Conservation (phyloP, 2,329 filamentous ascomycete species). For the Coniochaeta sp. region DNA sequence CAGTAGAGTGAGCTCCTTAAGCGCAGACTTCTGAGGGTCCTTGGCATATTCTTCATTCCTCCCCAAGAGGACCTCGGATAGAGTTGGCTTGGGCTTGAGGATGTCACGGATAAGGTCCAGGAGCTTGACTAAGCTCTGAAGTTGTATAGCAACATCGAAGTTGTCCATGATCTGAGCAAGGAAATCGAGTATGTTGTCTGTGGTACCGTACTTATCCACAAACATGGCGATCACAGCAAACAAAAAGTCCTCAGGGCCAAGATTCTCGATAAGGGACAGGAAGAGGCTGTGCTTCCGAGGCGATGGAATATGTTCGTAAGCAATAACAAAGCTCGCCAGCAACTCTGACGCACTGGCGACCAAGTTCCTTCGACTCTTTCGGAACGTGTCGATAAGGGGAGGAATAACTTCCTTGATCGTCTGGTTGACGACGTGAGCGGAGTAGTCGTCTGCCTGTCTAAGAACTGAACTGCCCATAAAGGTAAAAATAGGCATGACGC, state of each 20-base stretch:
- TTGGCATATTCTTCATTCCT: slow-evolving; percentile 37
- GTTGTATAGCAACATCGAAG: slow-evolving; percentile 68
- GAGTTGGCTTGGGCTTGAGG: slow-evolving; percentile 63
- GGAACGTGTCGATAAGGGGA: slow-evolving; percentile 77
- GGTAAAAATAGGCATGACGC: slow-evolving; percentile 98
- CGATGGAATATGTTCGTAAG: slow-evolving; percentile 90
- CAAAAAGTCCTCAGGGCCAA: slow-evolving; percentile 80
- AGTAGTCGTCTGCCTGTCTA: slow-evolving; percentile 92
- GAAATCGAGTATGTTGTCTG: slow-evolving; percentile 67
- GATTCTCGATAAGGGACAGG: slow-evolving; percentile 72
- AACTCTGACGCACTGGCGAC: slow-evolving; percentile 81
- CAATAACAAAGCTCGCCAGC: slow-evolving; percentile 90
- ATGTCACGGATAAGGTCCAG: slow-evolving; percentile 69
- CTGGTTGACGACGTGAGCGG: slow-evolving; percentile 89
- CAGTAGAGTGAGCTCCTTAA: slow-evolving; percentile 48
- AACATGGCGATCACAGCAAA: slow-evolving; percentile 85
- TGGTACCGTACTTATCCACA: slow-evolving; percentile 79
- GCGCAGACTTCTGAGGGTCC: slow-evolving; percentile 42
- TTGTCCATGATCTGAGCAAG: slow-evolving; percentile 64
- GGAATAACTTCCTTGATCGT: slow-evolving; percentile 93
- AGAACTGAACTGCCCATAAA: slow-evolving; percentile 93
- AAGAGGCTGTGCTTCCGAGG: slow-evolving; percentile 81
- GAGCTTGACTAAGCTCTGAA: slow-evolving; percentile 71
- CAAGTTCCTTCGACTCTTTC: slow-evolving; percentile 69
- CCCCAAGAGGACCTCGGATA: slow-evolving; percentile 67